A percentile compares a stretch with the other conserved stretches of the same genome.
Evolutionary conservation across 2,329 filamentous ascomycete species (phyloP).

Genomic region (Trichoderma oligosporum): DNA sequence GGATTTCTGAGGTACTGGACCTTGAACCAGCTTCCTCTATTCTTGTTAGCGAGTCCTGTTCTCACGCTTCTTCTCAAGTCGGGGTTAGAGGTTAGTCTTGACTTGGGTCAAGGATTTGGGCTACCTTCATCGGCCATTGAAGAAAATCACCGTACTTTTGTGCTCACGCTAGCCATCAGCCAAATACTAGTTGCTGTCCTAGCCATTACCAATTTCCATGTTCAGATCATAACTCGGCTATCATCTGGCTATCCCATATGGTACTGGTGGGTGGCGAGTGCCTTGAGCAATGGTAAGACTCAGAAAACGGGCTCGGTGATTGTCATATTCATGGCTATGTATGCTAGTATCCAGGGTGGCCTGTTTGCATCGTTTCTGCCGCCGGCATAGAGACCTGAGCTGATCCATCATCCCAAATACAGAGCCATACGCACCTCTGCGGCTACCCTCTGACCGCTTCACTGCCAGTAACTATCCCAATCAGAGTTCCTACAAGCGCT

Average conservation of each 20-base stretch:
- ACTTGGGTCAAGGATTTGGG: constrained; percentile 21
- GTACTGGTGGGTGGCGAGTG: constrained; percentile 74
- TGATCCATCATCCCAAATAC: background rate
- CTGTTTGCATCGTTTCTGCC: constrained; percentile 89
- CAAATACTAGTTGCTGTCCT: constrained; percentile 70
- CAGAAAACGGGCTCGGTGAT: constrained; percentile 37
- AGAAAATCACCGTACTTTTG: constrained; percentile 29
- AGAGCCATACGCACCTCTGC: background rate
- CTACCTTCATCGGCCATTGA: constrained; percentile 13
- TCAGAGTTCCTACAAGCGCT: background rate
- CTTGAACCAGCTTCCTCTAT: constrained; percentile 77
- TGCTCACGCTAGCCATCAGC: constrained; percentile 61
- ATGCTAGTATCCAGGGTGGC: constrained; percentile 75
- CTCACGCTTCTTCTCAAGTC: constrained; percentile 61
- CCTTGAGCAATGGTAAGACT: constrained; percentile 35
- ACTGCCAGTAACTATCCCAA: background rate
- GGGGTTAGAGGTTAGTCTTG: constrained; percentile 40
- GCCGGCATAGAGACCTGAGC: constrained; percentile 60
- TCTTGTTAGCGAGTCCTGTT: constrained; percentile 77
- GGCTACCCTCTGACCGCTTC: background rate
- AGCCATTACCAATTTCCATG: constrained; percentile 78
- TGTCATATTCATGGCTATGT: constrained; percentile 71
- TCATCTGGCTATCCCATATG: constrained; percentile 85
- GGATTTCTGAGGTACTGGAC: constrained; percentile 93
- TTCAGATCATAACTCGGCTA: constrained; percentile 88